phyloP scores from a whole-genome alignment of 2,329 filamentous ascomycete species.

The Diaporthe nobilis region DNA sequence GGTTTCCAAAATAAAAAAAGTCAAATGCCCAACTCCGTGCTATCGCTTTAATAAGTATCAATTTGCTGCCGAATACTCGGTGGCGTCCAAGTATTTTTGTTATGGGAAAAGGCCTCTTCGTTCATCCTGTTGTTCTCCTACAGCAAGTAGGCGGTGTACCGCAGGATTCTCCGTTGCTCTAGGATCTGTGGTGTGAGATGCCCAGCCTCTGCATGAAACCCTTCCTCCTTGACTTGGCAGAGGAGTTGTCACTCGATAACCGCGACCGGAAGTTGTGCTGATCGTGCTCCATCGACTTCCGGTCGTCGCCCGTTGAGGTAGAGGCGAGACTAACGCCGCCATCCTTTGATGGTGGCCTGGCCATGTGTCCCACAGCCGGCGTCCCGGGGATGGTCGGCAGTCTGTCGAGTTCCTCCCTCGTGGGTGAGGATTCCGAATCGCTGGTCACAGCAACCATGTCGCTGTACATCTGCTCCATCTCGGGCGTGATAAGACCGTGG shows the following conservation, averaged over 20 bases:
- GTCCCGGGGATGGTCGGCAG: slow-evolving; percentile 42
- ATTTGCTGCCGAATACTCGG: background rate
- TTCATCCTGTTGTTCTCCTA: background rate
- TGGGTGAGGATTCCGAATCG: slow-evolving; percentile 41
- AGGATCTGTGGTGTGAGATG: slow-evolving; percentile 32
- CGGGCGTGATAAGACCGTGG: slow-evolving; percentile 60
- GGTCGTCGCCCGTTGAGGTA: slow-evolving; percentile 45
- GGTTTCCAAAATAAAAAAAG: slow-evolving; percentile 3
- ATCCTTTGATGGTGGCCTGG: slow-evolving; percentile 52
- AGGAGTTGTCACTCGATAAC: slow-evolving; percentile 32
- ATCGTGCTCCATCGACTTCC: slow-evolving; percentile 39
- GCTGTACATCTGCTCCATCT: slow-evolving; percentile 53
- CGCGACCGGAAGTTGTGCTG: slow-evolving; percentile 22
- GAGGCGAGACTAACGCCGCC: slow-evolving; percentile 55
- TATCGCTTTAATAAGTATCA: slow-evolving; percentile 22
- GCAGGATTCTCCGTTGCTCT: background rate
- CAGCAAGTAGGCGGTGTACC: background rate
- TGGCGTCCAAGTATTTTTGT: background rate
- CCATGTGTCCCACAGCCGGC: slow-evolving; percentile 42
- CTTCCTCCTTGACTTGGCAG: slow-evolving; percentile 38
- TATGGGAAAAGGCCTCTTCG: background rate
- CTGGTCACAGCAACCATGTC: slow-evolving; percentile 46
- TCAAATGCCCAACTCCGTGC: slow-evolving; percentile 35
- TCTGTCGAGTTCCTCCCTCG: slow-evolving; percentile 32
- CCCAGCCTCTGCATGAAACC: slow-evolving; percentile 41